Base-by-base conservation (phyloP, 169 alveolate species). In the Plasmodium gonderi region DNA sequence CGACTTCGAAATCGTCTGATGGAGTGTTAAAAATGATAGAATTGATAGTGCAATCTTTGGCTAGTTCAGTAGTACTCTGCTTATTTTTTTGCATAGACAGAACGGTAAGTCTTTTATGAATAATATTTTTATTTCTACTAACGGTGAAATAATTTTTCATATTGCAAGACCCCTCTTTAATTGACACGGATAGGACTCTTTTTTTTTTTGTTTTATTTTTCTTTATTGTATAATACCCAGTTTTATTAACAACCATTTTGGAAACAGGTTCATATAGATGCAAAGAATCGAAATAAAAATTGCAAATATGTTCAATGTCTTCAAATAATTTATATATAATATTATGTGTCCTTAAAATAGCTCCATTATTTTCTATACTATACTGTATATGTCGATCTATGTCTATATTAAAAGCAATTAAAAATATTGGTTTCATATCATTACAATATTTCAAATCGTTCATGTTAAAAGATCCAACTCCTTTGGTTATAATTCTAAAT, bases 321-420 rank as follows among this genome's bases (percentile, higher is more conserved):
- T 96, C 96, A 68, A 96, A 93, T 20, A 97, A 93, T 80, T 97
- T 95, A 90, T 97, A 98, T 3, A 98, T 97, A 20, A 98, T 95
- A 69, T 96, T 96, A 87, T 97, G 99, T n/a, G 92, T 92, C 33
- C 95, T 92, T 65, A 97, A 91, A 29, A 93, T 72, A 20, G 96
- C 96, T 36, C 79, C 83, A 45, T 76, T 77, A 74, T 81, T 60
- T 12, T 51, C 51, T 6, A 95, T 80, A 7, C 68, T 80, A 20
- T 77, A 67, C 14, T 96, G 74, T 17, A 91, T 44, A 14, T 90
- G 67, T 2, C 90, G 81, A 80, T 97, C 96, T 92, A 97, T 90
- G 6, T 97, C 97, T 26, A 96, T 49, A 38, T 96, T 96, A 12
- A 92, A 77, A n/a, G 97, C 97, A 29, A 92, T 76, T 47, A 90